Base-by-base conservation (phyloP, 352 stramenopile genomes). In the Phytopythium chamaehyphon region DNA sequence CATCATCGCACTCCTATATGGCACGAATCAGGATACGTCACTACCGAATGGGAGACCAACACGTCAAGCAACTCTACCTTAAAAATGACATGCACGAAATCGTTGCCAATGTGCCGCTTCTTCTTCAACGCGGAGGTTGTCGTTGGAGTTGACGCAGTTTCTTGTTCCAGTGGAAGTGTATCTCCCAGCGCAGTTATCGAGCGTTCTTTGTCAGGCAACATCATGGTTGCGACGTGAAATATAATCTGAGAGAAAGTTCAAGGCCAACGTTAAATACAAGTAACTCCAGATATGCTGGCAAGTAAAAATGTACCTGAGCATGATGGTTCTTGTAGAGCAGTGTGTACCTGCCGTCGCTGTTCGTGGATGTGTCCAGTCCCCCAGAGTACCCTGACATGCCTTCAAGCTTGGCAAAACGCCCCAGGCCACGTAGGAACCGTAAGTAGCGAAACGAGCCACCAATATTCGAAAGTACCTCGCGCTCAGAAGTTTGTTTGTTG, bases 31-130 rank as follows among this genome's bases (percentile, higher is more conserved):
- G n/a, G n/a, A n/a, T n/a, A n/a, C n/a, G n/a, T n/a, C n/a, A n/a
- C n/a, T n/a, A n/a, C n/a, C n/a, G n/a, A n/a, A n/a, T n/a, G n/a
- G n/a, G n/a, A n/a, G n/a, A n/a, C n/a, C n/a, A n/a, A n/a, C n/a
- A n/a, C n/a, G n/a, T n/a, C n/a, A n/a, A n/a, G n/a, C n/a, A n/a
- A n/a, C n/a, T n/a, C n/a, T 68, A 83, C 72, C 69, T 93, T 88
- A 59, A 91, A 95, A 3, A 94, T 59, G 5, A 95, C 69, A 43
- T 95, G 83, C 2, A 95, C 83, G 52, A 94, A 94, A 47, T 95
- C 85, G 50, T 95, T 95, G 31, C 85, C 85, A 61, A 95, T 89
- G 57, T 94, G 85, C 5, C 85, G 76, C 55, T 95, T 95, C 59
- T 95, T 93, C 64, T 85, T 80, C 73, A 87, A 87, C 6, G 58